phyloP scores from a whole-genome alignment of 108 stramenopile genomes.

The Cyclostephanos tholiformis region DNA sequence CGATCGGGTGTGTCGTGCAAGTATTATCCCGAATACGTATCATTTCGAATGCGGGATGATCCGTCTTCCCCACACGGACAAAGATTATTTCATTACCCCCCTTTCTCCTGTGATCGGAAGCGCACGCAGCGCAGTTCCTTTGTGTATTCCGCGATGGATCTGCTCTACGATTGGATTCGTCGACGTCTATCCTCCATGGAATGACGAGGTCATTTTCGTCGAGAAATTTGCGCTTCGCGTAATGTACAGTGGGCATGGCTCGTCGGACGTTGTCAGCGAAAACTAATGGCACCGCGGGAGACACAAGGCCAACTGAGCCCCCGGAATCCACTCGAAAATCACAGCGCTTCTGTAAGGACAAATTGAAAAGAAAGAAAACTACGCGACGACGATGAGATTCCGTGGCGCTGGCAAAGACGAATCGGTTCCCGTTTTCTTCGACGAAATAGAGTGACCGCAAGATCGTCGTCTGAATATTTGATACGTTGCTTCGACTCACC shows the following conservation, averaged over 20 bases:
- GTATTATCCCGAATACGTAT: neutral
- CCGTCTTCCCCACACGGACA: neutral
- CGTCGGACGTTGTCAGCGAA: no score
- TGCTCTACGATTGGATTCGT: neutral
- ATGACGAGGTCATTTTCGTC: neutral
- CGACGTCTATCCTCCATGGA: neutral
- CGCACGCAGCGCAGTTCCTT: neutral
- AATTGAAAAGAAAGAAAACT: no score
- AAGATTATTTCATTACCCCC: neutral
- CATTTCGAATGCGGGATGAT: slow-evolving; percentile 4
- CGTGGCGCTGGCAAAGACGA: no score
- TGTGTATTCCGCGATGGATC: neutral
- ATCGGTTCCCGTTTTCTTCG: no score
- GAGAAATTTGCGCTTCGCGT: neutral
- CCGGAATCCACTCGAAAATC: no score
- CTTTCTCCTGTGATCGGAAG: neutral
- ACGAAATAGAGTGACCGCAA: no score
- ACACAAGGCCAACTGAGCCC: no score
- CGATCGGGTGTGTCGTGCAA: neutral
- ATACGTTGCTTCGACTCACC: no score
- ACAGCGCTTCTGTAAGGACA: no score
- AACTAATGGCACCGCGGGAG: no score
- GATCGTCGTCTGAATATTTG: no score
- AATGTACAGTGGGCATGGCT: slow-evolving; percentile 8
- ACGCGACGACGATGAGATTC: no score